Evolutionary conservation across 441 rosid genomes (phyloP), one percentile per base, ranked within the genome.

Genomic region (Dalechampia spathulata): DNA sequence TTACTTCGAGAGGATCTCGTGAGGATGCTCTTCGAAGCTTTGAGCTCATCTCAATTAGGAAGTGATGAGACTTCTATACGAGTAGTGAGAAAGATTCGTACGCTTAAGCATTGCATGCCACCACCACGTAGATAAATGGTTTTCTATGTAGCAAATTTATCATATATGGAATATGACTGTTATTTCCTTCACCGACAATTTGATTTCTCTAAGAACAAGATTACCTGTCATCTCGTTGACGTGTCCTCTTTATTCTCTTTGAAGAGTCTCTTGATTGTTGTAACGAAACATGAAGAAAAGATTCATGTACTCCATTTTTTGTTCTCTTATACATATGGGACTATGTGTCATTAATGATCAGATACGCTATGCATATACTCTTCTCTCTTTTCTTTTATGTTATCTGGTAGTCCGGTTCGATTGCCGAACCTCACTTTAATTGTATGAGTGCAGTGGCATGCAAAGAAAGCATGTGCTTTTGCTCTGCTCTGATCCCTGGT

Each of bases 11-110:
- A 65, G 79, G 75, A 51, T 50, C 57, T 17, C 83, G 83, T 3
- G 91, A 87, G 69, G 92, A 84, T 52, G 79, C 69, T 8, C 64
- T 91, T n/a, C 76, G 91, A 62, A 86, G 86, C 78, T 88, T 91
- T 22, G 95, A 91, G 81, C 75, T 75, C 46, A 93, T 91, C 26
- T 75, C 95, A 2, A 70, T 87, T 50, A 77, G 91, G 55, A 85
- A 83, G 68, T 43, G n/a, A n/a, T n/a, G 64, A 57, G 32, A 61
- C 46, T 53, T 36, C 19, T 19, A 30, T 59, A 26, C 38, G 34
- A 38, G 59, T 52, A 50, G 38, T 60, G 63, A 43, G 50, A 27
- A 49, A 41, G 10, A 36, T n/a, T n/a, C n/a, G n/a, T n/a, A n/a
- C 45, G 65, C 51, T 26, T 19, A 34, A 50, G 61, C 50, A 40